Base-by-base conservation (phyloP, 1,284 basidiomycete genomes). In the Ceratobasidium sp. region DNA sequence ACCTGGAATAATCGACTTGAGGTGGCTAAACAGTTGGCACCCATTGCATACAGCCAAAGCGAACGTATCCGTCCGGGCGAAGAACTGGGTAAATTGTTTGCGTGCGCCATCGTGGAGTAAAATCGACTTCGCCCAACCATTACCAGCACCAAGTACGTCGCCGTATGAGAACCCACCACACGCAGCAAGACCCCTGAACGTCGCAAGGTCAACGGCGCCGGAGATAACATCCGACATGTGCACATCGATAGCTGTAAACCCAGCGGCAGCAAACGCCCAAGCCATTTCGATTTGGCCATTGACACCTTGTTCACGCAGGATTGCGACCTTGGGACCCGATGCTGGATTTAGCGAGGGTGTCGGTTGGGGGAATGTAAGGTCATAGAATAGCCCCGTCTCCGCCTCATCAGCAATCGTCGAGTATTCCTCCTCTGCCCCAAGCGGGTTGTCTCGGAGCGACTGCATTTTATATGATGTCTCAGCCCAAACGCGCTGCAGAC, bases 201-300 rank as follows among this genome's bases (percentile, higher is more conserved):
- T 83, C 6, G 82, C 76, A 24, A 99, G 87, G 53, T 86, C 87
- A 60, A 91, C 84, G 15, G 81, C 81, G 60, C 95, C 94, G 45
- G 86, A 86, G 79, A 99, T 90, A 81, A 99, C 90, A 82, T 99
- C 97, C 22, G 95, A 94, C 97, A 99, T 99, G 85, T 99, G 97
- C 2, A 99, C 94, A 81, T 99, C 98, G 75, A 99, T 86, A 4
- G 96, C 92, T 76, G 94, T 91, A 82, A 99, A 99, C 7, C 98
- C 98, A 19, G 97, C 97, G 0, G 89, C 91, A 33, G 91, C 87
- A 85, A 99, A 99, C 15, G 96, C 90, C 95, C 95, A 99, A 0
- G 94, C 98, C 97, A 99, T 99, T 86, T 99, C 97, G 62, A 96
- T 87, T 76, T 99, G 96, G 0, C 98, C 97, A 82, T 99, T 99